Percentiles rank a stretch among this genome's conserved stretches.
Conservation (phyloP, 345 rosid species). For the Clausena lansium region DNA sequence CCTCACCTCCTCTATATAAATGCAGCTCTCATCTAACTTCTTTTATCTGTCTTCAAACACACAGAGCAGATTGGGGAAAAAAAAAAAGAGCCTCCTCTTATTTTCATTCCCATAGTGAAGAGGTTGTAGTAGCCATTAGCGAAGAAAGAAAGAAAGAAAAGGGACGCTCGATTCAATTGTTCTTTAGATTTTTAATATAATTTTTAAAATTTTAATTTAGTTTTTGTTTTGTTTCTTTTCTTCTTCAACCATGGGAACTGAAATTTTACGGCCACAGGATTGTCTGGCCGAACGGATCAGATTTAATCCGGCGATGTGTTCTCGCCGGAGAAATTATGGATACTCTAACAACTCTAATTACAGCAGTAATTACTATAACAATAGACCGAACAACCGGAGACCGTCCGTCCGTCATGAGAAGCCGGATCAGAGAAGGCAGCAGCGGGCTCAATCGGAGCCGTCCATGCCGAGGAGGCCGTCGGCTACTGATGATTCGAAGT, state of each 20-base stretch:
- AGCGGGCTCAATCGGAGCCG: constrained; percentile 31
- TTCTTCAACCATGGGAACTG: constrained; percentile 65
- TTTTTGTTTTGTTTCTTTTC: neutral
- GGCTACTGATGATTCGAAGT: neutral
- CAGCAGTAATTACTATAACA: constrained; percentile 9
- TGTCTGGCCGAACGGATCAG: constrained; percentile 48
- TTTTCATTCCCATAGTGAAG: neutral
- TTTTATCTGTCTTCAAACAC: neutral
- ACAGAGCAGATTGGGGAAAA: neutral
- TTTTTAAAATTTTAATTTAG: neutral
- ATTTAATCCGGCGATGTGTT: constrained; percentile 39
- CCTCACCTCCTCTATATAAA: neutral
- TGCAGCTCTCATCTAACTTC: accelerated
- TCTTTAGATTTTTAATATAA: neutral
- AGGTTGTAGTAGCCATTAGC: neutral
- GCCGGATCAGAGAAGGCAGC: constrained; percentile 25
- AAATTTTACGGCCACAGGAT: constrained; percentile 73
- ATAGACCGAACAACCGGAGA: constrained; percentile 40
- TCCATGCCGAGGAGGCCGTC: constrained; percentile 30
- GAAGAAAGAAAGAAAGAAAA: neutral
- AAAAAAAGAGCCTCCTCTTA: neutral
- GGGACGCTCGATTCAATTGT: neutral
- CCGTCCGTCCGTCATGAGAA: constrained; percentile 32
- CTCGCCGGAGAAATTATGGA: constrained; percentile 49
- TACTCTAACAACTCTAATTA: constrained; percentile 14